A percentile compares a stretch with the other conserved stretches of the same genome.
These are phyloP conservation scores for Selaginella moellendorffii DNA, from an alignment of 75 land plant species.

Conservation along the genomic window DNA sequence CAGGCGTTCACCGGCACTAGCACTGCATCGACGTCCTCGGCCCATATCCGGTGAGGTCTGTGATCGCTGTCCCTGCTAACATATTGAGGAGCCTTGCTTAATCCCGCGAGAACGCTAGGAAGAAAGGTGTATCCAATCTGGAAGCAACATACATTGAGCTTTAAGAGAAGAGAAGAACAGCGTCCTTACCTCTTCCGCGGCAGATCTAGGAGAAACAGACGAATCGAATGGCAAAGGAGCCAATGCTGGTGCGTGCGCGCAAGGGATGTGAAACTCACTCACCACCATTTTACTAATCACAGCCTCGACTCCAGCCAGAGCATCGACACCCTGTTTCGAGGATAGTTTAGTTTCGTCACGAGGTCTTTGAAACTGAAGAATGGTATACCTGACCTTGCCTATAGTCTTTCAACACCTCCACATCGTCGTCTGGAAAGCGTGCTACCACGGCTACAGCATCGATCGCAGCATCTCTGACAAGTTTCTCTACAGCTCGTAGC, in stretches of 20 bases:
- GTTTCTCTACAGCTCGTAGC: slow-evolving; percentile 52
- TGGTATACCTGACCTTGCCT: slow-evolving; percentile 88
- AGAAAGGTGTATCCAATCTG: slow-evolving; percentile 90
- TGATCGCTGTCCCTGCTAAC: slow-evolving; percentile 11
- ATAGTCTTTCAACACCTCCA: slow-evolving; percentile 56
- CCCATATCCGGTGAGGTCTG: slow-evolving; percentile 35
- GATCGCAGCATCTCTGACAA: slow-evolving; percentile 32
- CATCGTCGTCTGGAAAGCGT: slow-evolving; percentile 86
- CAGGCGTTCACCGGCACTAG: slow-evolving; percentile 81
- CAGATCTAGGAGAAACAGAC: slow-evolving; percentile 62
- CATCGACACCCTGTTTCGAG: slow-evolving; percentile 59
- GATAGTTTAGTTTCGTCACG: no score
- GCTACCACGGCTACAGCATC: slow-evolving; percentile 87
- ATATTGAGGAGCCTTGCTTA: slow-evolving; percentile 85
- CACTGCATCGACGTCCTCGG: slow-evolving; percentile 76
- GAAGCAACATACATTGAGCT: not conserved
- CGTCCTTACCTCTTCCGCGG: slow-evolving; percentile 78
- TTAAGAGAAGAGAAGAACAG: not conserved
- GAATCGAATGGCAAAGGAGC: slow-evolving; percentile 44
- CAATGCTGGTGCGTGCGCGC: slow-evolving; percentile 95
- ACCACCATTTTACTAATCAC: slow-evolving; percentile 92
- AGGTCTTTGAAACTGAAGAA: no score
- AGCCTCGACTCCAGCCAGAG: slow-evolving; percentile 88
- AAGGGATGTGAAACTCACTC: slow-evolving; percentile 64
- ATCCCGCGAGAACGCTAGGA: slow-evolving; percentile 89